Conservation (phyloP, 257 asterid species). For the Przewalskia tangutica region DNA sequence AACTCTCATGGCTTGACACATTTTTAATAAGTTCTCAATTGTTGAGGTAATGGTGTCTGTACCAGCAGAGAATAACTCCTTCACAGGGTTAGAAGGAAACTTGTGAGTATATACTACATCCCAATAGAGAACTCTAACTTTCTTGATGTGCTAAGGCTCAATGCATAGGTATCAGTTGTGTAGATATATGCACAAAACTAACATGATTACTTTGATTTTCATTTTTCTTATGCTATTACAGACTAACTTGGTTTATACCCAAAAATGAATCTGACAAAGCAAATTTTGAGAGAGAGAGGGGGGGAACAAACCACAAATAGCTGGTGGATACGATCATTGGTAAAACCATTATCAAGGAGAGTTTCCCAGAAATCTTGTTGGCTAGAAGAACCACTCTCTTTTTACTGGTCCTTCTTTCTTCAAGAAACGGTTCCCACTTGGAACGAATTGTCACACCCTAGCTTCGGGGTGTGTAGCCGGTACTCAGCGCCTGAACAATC, state of each 20-base stretch:
- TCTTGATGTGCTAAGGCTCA: background rate
- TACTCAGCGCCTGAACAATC: too few species aligned
- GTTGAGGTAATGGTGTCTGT: conserved; percentile 34
- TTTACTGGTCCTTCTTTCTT: conserved; percentile 16
- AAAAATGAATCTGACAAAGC: background rate
- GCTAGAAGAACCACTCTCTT: background rate
- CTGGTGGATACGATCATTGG: conserved; percentile 25
- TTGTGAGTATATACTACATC: background rate
- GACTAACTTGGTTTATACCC: background rate
- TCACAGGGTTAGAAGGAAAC: background rate
- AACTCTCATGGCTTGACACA: background rate
- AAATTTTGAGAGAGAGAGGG: background rate
- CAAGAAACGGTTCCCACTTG: conserved; percentile 22
- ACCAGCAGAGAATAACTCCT: conserved; percentile 30
- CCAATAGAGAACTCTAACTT: background rate
- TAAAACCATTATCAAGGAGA: conserved; percentile 12
- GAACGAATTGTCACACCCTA: background rate
- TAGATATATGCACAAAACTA: background rate
- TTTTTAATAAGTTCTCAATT: conserved; percentile 21
- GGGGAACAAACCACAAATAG: conserved; percentile 20
- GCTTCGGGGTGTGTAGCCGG: too few species aligned
- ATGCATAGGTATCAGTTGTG: background rate
- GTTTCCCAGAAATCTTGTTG: conserved; percentile 19
- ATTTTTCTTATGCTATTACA: background rate
- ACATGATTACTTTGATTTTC: background rate